Evolutionary conservation across 352 stramenopile genomes (phyloP), one percentile per base, ranked within the genome.

Genomic region (Phytophthora pluvialis): DNA sequence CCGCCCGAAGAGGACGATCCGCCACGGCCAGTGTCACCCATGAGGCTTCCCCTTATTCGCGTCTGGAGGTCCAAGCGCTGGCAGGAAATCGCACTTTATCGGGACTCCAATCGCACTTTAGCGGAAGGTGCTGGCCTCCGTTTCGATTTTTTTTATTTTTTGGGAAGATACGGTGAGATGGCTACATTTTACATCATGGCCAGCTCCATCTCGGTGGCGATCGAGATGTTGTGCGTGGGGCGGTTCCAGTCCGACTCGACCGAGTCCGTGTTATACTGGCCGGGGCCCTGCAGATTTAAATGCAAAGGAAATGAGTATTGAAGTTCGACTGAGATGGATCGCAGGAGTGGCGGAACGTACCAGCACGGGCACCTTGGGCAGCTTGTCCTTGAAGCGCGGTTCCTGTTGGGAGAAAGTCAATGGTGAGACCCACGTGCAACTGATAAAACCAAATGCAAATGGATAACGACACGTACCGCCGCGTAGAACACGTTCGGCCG

Each of bases 141-240:
- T 49, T 21, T 60, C 6, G 31, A 11, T 35, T 35, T 35, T 35
- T 35, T 35, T 35, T 11, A 35, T 11, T 28, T 45, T 46, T 29
- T 26, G n/a, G 4, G 7, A 46, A 21, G 21, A 15, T 6, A 13
- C 25, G 4, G 25, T 26, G n/a, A 51, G 1, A 53, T 60, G 38
- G 39, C 26, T 64, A 53, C 54, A 46, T 8, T 66, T 52, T 55
- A 69, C 36, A 90, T 59, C 73, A 90, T 90, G 39, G 83, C 83
- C 3, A 90, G 56, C 50, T 93, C 83, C 86, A 94, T 94, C 52
- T 94, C 83, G 3, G 86, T 94, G 18, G 86, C 86, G 60, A 94
- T 94, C 12, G 83, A 88, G 64, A 94, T 91, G 73, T 94, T 94
- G 71, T 92, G 88, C 8, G 86, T 94, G n/a, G 86, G 86, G n/a